Percentiles rank a stretch among this genome's conserved stretches.
Conservation (phyloP, 2,329 filamentous ascomycete species). For the Pseudogymnoascus sp. region DNA sequence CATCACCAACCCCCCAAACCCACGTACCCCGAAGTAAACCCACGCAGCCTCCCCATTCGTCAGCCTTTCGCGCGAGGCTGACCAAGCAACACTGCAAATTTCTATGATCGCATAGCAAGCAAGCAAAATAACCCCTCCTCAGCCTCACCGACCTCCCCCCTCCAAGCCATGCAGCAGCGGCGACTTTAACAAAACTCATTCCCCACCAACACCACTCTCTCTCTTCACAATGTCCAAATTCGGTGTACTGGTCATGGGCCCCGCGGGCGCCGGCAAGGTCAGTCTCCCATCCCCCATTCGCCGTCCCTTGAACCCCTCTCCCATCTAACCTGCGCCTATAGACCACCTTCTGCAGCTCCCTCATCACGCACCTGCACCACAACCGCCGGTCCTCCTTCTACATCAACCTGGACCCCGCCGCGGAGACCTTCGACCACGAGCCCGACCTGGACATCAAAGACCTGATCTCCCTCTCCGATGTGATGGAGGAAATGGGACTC, state of each 20-base stretch:
- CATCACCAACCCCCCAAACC: background rate
- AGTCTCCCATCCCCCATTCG: conserved; percentile 22
- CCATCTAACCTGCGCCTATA: conserved; percentile 30
- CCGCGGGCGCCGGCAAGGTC: conserved; percentile 89
- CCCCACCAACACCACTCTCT: background rate
- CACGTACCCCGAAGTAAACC: background rate
- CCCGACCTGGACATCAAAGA: conserved; percentile 95
- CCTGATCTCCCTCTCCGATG: conserved; percentile 86
- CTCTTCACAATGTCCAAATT: conserved; percentile 74
- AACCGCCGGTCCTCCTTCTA: conserved; percentile 94
- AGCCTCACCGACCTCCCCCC: background rate
- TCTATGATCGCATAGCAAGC: conserved; percentile 3
- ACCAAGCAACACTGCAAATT: background rate
- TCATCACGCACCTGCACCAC: conserved; percentile 88
- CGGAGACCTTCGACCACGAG: conserved; percentile 83
- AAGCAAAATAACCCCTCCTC: background rate
- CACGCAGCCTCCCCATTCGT: background rate
- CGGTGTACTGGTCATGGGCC: conserved; percentile 91
- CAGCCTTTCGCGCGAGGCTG: conserved; percentile 1
- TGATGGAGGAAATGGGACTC: conserved; percentile 89
- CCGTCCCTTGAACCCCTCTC: background rate
- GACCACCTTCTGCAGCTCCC: conserved; percentile 89
- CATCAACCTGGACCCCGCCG: conserved; percentile 95
- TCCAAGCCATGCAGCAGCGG: background rate
- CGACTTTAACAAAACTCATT: background rate